A percentile compares a stretch with the other conserved stretches of the same genome.
Conservation (phyloP, 352 stramenopile species). For the Pythium apleroticum region DNA sequence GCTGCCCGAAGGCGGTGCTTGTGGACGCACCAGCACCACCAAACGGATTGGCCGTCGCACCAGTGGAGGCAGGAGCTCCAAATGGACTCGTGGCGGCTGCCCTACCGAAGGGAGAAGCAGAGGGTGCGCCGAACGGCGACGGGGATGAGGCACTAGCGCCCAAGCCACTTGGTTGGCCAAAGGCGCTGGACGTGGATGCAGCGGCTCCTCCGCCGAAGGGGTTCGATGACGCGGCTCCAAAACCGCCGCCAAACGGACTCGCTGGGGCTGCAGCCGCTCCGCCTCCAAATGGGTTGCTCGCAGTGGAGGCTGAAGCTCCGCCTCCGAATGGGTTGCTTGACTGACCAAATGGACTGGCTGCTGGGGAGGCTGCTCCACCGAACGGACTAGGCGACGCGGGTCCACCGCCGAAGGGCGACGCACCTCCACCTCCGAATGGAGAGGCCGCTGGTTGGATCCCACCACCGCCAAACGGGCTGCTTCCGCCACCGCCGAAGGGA, state of each 20-base stretch:
- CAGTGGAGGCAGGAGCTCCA: conserved; percentile 8
- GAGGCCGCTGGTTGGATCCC: conserved; percentile 18
- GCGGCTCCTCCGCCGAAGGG: conserved; percentile 15
- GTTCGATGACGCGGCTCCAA: conserved; percentile 5
- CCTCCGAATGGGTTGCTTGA: conserved; percentile 37
- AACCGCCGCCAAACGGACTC: conserved; percentile 10
- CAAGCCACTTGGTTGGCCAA: conserved; percentile 2
- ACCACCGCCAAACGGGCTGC: conserved; percentile 28
- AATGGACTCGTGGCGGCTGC: conserved; percentile 6
- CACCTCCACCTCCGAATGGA: conserved; percentile 32
- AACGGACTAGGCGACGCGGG: conserved; percentile 33
- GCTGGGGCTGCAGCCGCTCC: not conserved
- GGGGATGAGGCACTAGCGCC: not conserved
- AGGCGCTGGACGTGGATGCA: not conserved
- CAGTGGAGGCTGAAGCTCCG: not conserved
- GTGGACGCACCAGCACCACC: conserved; percentile 5
- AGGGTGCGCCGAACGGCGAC: conserved; percentile 6
- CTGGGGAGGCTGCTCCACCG: conserved; percentile 14
- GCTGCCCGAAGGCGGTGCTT: conserved; percentile 14
- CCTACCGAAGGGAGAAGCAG: conserved; percentile 15
- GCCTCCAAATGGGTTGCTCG: not conserved
- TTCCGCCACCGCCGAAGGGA: conserved; percentile 20
- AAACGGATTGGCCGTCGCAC: conserved; percentile 13
- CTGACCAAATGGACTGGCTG: conserved; percentile 16
- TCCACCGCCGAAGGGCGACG: conserved; percentile 9